phyloP scores from a whole-genome alignment of 768 basidiomycete species.

The Hydnomerulius pinastri region DNA sequence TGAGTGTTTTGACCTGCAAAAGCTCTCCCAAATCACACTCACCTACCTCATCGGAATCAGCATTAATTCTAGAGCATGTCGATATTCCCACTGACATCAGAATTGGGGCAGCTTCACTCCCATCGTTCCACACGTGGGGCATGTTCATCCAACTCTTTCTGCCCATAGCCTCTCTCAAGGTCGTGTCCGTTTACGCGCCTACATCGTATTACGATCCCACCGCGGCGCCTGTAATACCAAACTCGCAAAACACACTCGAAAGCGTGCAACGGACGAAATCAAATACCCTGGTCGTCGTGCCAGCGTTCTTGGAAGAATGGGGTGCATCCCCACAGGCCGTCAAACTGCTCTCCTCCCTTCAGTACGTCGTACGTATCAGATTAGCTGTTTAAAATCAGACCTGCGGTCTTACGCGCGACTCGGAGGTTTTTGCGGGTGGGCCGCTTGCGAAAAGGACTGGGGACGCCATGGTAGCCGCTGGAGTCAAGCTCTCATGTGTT shows the following conservation, averaged over 20 bases:
- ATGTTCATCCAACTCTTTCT: conserved; percentile 15
- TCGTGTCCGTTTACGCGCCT: conserved; percentile 20
- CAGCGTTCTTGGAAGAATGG: conserved; percentile 28
- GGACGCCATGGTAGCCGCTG: conserved; percentile 33
- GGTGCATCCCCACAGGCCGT: conserved; percentile 17
- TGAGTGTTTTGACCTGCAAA: conserved; percentile 19
- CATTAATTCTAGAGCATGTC: conserved; percentile 4
- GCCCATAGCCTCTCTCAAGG: conserved; percentile 13
- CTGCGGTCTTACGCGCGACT: background rate
- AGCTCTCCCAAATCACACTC: background rate
- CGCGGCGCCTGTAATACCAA: conserved; percentile 21
- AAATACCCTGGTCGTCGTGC: conserved; percentile 17
- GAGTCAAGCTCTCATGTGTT: conserved; percentile 33
- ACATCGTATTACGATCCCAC: conserved; percentile 14
- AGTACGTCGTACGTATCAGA: conserved; percentile 20
- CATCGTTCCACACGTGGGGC: conserved; percentile 24
- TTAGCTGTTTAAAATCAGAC: background rate
- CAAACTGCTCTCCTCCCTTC: conserved; percentile 13
- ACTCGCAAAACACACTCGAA: conserved; percentile 23
- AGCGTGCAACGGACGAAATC: conserved; percentile 12
- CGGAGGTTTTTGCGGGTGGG: conserved; percentile 38
- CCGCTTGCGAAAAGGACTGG: conserved; percentile 39
- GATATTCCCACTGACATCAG: conserved; percentile 3
- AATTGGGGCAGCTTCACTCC: conserved; percentile 17
- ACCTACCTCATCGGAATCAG: conserved; percentile 3